Evolutionary conservation across 768 basidiomycete genomes (phyloP).

Genomic region (Scleroderma bovista): DNA sequence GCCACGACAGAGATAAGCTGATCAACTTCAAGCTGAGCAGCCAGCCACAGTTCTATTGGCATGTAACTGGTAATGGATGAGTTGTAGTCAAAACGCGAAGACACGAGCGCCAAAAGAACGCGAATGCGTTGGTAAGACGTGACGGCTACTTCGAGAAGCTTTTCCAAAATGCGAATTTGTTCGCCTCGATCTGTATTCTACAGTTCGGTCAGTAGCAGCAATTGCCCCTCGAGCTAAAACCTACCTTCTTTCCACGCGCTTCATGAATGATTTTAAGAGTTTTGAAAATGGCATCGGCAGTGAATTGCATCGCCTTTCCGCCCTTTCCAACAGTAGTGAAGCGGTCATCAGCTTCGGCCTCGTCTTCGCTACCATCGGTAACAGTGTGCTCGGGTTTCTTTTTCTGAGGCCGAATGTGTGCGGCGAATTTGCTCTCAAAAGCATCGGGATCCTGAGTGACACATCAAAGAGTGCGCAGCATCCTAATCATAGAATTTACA

Average conservation of each 20-base stretch:
- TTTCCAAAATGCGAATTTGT: constrained; percentile 88
- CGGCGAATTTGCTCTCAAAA: constrained; percentile 73
- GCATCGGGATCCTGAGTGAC: constrained; percentile 73
- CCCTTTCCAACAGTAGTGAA: constrained; percentile 92
- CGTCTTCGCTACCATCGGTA: constrained; percentile 40
- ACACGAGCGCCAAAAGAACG: constrained; percentile 88
- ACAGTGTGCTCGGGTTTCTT: constrained; percentile 31
- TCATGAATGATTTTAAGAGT: constrained; percentile 88
- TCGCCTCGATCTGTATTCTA: constrained; percentile 96
- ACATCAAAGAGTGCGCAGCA: background rate
- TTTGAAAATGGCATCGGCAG: constrained; percentile 86
- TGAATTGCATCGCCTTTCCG: constrained; percentile 77
- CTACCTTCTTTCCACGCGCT: constrained; percentile 91
- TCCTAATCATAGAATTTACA: constrained; percentile 37
- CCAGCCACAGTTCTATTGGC: constrained; percentile 87
- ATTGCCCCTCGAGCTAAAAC: constrained; percentile 9
- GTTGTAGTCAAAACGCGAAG: constrained; percentile 96
- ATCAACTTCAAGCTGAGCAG: constrained; percentile 85
- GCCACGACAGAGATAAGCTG: constrained; percentile 78
- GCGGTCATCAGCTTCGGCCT: constrained; percentile 43
- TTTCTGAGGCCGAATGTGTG: constrained; percentile 41
- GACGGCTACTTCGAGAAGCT: constrained; percentile 76
- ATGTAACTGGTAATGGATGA: constrained; percentile 81
- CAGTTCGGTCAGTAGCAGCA: constrained; percentile 1
- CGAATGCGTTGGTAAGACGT: constrained; percentile 93